phyloP scores from a whole-genome alignment of 331 rosid genomes.

The Cucumis variabilis region DNA sequence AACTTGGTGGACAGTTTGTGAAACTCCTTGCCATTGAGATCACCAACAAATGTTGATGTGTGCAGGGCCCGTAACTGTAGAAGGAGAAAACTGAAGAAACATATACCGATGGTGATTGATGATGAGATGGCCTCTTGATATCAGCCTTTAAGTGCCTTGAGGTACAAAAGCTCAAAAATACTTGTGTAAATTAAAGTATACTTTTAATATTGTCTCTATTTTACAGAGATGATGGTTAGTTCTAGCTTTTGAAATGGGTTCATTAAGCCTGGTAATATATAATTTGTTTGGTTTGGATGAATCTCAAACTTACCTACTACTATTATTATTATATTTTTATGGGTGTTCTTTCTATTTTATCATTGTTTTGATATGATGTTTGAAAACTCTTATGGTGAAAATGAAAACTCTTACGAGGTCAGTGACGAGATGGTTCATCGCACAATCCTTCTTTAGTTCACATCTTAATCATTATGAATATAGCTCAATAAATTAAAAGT shows the following conservation, averaged over 20 bases:
- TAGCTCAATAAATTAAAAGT: too few relatives aligned
- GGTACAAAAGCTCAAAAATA: not conserved
- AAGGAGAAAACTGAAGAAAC: slow-evolving; percentile 81
- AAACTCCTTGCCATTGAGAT: not conserved
- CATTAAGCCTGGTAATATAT: not conserved
- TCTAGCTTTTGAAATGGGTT: not conserved
- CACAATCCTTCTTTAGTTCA: too few relatives aligned
- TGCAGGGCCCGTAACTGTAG: slow-evolving; percentile 73
- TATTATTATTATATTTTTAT: too few relatives aligned
- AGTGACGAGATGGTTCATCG: too few relatives aligned
- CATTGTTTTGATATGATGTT: too few relatives aligned
- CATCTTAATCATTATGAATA: too few relatives aligned
- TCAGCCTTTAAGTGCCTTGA: slow-evolving; percentile 9
- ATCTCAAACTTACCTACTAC: not conserved
- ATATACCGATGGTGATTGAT: slow-evolving; percentile 43
- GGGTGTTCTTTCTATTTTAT: too few relatives aligned
- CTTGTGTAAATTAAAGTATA: not conserved
- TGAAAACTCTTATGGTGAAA: too few relatives aligned
- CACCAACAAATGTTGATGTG: slow-evolving; percentile 19
- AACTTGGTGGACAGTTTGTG: not conserved
- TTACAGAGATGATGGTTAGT: slow-evolving; percentile 6
- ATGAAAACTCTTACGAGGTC: not conserved
- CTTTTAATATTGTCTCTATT: not conserved
- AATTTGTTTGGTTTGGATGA: not conserved
- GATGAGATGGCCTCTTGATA: slow-evolving; percentile 25